These are phyloP conservation scores for Suhomyces kilbournensis DNA, from an alignment of 805 yeast genomes.

Conservation along the genomic window DNA sequence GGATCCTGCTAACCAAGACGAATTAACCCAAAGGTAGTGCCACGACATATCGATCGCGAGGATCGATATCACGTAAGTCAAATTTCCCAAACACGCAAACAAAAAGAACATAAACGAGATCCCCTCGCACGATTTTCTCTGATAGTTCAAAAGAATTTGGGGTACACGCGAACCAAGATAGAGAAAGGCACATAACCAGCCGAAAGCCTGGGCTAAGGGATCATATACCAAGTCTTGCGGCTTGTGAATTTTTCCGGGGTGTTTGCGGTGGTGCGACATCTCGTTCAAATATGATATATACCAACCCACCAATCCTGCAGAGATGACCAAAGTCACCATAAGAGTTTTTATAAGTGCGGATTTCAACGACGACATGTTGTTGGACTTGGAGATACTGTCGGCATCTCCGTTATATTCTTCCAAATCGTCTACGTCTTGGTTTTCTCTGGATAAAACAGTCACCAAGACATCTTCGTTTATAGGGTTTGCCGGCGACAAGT, in stretches of 20 bases:
- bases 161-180: slow-evolving; percentile 90
- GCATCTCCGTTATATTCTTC: slow-evolving; percentile 18
- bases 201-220: slow-evolving; percentile 81
- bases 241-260: slow-evolving; percentile 25
- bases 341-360: slow-evolving; percentile 32
- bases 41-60: slow-evolving; percentile 68
- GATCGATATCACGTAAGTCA: slow-evolving; percentile 86
- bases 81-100: slow-evolving; percentile 92
- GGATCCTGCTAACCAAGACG: slow-evolving; percentile 91
- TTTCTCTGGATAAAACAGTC: slow-evolving; percentile 50
- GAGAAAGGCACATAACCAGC: slow-evolving; percentile 71
- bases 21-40: slow-evolving; percentile 72
- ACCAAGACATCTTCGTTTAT: slow-evolving; percentile 67
- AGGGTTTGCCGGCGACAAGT: slow-evolving; percentile 87
- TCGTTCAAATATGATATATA: slow-evolving; percentile 57
- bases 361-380: slow-evolving; percentile 16
- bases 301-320: slow-evolving; percentile 89
- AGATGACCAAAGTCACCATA: slow-evolving; percentile 63
- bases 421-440: slow-evolving; percentile 13
- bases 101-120: slow-evolving; percentile 89
- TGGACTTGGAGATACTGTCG: slow-evolving; percentile 7
- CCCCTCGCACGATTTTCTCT: slow-evolving; percentile 92
- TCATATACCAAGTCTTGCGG: slow-evolving; percentile 57
- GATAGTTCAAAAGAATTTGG: slow-evolving; percentile 79
- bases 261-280: slow-evolving; percentile 32